These are phyloP conservation scores for Tuber brumale DNA, from an alignment of 495 filamentous ascomycete genomes.

Conservation along the genomic window DNA sequence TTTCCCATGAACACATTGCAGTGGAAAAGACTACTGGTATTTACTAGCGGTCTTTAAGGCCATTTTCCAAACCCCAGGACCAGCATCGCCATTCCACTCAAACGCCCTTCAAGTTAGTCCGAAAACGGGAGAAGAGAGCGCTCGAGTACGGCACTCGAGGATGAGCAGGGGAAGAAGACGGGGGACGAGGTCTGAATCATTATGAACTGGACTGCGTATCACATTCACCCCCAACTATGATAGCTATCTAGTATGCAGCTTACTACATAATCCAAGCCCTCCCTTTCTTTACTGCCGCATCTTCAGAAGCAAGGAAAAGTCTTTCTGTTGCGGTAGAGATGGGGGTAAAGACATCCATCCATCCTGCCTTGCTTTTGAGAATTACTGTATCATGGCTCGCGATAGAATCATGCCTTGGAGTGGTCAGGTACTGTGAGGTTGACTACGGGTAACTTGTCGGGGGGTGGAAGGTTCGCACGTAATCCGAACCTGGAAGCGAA, in stretches of 20 bases:
- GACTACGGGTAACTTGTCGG: not conserved
- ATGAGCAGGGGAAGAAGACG: not conserved
- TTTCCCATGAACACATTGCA: not conserved
- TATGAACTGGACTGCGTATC: not conserved
- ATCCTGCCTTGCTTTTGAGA: not conserved
- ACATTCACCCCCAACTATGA: not conserved
- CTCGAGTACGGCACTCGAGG: no score
- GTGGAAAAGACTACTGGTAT: no score
- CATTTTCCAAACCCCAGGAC: not conserved
- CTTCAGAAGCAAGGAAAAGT: not conserved
- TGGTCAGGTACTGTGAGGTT: not conserved
- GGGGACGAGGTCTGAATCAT: not conserved
- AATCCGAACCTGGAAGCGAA: not conserved
- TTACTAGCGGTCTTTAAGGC: not conserved
- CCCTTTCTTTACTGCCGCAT: not conserved
- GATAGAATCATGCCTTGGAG: not conserved
- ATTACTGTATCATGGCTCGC: not conserved
- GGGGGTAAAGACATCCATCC: not conserved
- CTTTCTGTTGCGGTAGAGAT: not conserved
- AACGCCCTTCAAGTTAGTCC: not conserved
- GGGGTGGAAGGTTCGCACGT: not conserved
- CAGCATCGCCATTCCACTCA: not conserved
- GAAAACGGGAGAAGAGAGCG: not conserved
- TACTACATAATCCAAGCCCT: not conserved
- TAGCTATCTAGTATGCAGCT: not conserved